phyloP scores from a whole-genome alignment of 164 flowering plant species.

The Amborella trichopoda region DNA sequence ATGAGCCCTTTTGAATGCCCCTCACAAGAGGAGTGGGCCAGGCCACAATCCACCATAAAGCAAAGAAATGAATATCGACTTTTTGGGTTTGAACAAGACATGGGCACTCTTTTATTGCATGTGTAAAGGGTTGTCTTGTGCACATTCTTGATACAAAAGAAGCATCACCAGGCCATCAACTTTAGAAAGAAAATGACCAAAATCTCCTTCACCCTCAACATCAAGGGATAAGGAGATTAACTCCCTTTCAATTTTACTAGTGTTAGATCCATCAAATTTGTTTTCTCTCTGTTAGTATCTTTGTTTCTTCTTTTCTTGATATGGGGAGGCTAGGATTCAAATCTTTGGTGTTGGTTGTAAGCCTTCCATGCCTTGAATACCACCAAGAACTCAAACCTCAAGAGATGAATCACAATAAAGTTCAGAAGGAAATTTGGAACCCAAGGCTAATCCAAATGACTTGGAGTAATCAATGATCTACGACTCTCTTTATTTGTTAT shows the following conservation, averaged over 20 bases:
- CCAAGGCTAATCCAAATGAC: too few species aligned
- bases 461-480: too few species aligned
- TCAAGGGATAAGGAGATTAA: not conserved
- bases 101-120: constrained; percentile 21
- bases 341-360: not conserved
- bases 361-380: not conserved
- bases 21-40: constrained; percentile 13
- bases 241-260: not conserved
- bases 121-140: constrained; percentile 28
- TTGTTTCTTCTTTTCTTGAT: not conserved
- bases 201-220: constrained; percentile 2
- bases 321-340: not conserved
- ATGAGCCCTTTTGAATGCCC: constrained; percentile 10
- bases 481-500: too few species aligned
- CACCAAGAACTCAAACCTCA: not conserved
- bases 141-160: constrained; percentile 5
- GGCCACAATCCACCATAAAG: constrained; percentile 41
- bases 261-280: constrained; percentile 4
- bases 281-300: not conserved
- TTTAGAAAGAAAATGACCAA: too few species aligned
- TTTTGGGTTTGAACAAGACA: constrained; percentile 42
- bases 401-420: not conserved
- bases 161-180: too few species aligned
- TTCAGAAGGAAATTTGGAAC: too few species aligned
- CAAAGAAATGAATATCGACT: constrained; percentile 54